These are phyloP conservation scores for Pseudoscleropodium purum DNA, from an alignment of 225 moss, liverwort and hornwort genomes.

Conservation along the genomic window DNA sequence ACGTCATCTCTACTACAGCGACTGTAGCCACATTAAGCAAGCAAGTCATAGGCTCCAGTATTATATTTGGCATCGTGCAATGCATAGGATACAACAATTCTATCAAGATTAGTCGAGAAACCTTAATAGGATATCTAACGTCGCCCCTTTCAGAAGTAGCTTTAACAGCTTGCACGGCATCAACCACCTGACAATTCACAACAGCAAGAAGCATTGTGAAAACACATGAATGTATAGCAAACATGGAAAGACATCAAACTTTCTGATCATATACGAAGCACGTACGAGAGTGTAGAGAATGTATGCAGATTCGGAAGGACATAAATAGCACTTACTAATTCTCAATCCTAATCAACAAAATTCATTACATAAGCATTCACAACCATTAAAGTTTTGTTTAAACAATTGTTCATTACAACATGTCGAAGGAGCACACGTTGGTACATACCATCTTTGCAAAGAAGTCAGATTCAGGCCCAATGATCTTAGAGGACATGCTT, in stretches of 20 bases:
- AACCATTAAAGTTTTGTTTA: not conserved
- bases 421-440: not conserved
- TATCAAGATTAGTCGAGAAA: not conserved
- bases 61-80: not conserved
- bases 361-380: not conserved
- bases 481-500: constrained; percentile 90
- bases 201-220: not conserved
- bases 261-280: not conserved
- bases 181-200: constrained; percentile 47
- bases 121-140: constrained; percentile 80
- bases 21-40: not conserved
- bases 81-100: not conserved
- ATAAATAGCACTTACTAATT: not conserved
- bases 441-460: constrained; percentile 74
- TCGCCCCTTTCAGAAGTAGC: constrained; percentile 70
- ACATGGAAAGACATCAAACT: not conserved
- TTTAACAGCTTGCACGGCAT: constrained; percentile 83
- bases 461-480: constrained; percentile 76
- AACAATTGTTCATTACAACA: not conserved
- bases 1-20: not conserved
- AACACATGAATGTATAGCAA: not conserved
- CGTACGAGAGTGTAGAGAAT: not conserved
- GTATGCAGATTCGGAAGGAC: not conserved
- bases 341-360: not conserved
- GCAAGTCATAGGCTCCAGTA: not conserved